Percentiles rank a stretch among this genome's conserved stretches.
Conservation (phyloP, 2,329 filamentous ascomycete species). For the Ophiostoma sp. region DNA sequence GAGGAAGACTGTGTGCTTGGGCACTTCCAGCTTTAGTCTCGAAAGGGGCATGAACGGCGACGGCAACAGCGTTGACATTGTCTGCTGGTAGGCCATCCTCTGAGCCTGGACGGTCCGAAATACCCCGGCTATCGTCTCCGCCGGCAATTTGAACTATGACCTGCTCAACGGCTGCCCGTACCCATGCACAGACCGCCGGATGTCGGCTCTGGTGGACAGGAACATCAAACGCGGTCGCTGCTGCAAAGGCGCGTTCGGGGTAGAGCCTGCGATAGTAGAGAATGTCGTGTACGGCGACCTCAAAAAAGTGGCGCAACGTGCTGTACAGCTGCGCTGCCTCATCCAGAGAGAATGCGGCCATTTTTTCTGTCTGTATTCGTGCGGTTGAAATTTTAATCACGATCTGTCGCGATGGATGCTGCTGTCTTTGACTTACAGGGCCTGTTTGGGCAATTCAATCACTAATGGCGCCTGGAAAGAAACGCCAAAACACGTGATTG, state of each 20-base stretch:
- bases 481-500: slow-evolving; percentile 28
- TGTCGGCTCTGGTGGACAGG: slow-evolving; percentile 84
- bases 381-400: background rate
- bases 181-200: slow-evolving; percentile 81
- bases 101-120: background rate
- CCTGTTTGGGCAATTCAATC: background rate
- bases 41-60: slow-evolving; percentile 29
- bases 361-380: background rate
- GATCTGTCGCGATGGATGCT: background rate
- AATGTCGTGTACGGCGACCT: slow-evolving; percentile 80
- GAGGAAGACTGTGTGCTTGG: slow-evolving; percentile 28
- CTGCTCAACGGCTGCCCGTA: slow-evolving; percentile 75
- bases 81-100: background rate
- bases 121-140: background rate
- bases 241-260: slow-evolving; percentile 73
- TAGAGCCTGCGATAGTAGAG: slow-evolving; percentile 82
- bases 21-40: background rate
- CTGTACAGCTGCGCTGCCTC: slow-evolving; percentile 59
- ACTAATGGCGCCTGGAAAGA: background rate
- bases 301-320: slow-evolving; percentile 77
- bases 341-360: slow-evolving; percentile 22
- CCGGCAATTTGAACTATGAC: slow-evolving; percentile 68
- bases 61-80: slow-evolving; percentile 26
- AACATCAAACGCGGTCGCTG: slow-evolving; percentile 78
- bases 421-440: slow-evolving; percentile 4